These are phyloP conservation scores for Eucalyptus curtisii DNA, from an alignment of 345 rosid genomes.

Conservation along the genomic window DNA sequence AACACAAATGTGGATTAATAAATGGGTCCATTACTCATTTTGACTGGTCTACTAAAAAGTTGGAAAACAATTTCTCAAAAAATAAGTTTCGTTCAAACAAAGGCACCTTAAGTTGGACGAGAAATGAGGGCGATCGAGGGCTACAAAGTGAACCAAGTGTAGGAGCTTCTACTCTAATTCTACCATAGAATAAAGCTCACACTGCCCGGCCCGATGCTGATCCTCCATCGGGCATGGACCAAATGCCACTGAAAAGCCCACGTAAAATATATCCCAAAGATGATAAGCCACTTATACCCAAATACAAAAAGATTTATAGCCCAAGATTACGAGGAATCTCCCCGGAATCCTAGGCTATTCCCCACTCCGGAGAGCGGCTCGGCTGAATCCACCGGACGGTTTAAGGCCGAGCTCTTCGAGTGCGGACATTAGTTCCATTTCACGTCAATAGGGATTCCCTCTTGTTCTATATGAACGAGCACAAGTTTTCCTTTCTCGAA, in stretches of 20 bases:
- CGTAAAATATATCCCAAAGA: too few relatives aligned
- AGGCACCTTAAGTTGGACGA: background rate
- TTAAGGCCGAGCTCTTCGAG: background rate
- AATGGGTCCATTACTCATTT: too few relatives aligned
- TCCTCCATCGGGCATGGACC: background rate
- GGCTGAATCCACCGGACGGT: background rate
- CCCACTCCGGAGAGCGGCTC: background rate
- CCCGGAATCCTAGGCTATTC: too few relatives aligned
- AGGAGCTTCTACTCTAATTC: background rate
- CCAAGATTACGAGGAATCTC: background rate
- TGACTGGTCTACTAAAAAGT: too few relatives aligned
- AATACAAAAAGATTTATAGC: background rate
- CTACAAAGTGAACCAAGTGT: background rate
- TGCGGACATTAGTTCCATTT: background rate
- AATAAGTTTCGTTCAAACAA: background rate
- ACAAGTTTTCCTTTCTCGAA: background rate
- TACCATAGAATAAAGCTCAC: background rate
- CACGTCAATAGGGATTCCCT: background rate
- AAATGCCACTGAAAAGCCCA: background rate
- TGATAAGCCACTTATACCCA: background rate
- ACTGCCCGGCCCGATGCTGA: background rate
- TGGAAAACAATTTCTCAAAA: background rate
- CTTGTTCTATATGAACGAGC: background rate
- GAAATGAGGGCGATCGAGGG: background rate
- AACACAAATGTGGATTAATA: too few relatives aligned